Percentiles rank a stretch among this genome's conserved stretches.
Evolutionary conservation across 306 rosid genomes (phyloP).

Genomic region (Lathyrus aphaca): DNA sequence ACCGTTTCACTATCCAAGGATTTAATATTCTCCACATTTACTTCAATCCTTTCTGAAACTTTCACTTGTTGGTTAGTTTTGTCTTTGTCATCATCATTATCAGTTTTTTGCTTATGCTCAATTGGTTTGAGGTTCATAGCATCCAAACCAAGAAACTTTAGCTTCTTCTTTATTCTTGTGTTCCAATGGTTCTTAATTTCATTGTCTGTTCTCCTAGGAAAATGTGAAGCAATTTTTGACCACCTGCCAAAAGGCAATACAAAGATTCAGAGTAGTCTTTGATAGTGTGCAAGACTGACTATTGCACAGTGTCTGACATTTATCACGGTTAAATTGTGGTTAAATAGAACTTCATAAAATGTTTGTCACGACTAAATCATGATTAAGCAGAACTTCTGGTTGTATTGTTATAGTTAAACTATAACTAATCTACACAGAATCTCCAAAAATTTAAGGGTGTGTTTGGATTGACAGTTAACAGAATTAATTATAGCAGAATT

Average conservation of each 20-base stretch:
- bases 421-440: too few relatives aligned
- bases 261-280: too few relatives aligned
- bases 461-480: too few relatives aligned
- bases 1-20: slow-evolving; percentile 35
- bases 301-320: too few relatives aligned
- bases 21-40: slow-evolving; percentile 30
- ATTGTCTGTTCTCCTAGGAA: slow-evolving; percentile 93
- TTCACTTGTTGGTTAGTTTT: slow-evolving; percentile 20
- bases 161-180: slow-evolving; percentile 84
- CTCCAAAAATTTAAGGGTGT: too few relatives aligned
- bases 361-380: too few relatives aligned
- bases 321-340: too few relatives aligned
- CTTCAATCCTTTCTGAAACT: slow-evolving; percentile 35
- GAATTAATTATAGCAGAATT: too few relatives aligned
- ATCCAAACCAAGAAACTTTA: slow-evolving; percentile 74
- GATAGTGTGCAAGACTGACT: too few relatives aligned
- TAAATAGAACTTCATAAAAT: too few relatives aligned
- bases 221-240: slow-evolving; percentile 95
- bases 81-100: neutral
- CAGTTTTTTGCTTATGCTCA: slow-evolving; percentile 39
- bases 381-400: too few relatives aligned
- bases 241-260: slow-evolving; percentile 54
- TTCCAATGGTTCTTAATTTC: slow-evolving; percentile 99
- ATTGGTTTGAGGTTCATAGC: slow-evolving; percentile 57
- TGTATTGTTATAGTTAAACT: too few relatives aligned